Conservation (phyloP, 2,329 filamentous ascomycete species). For the Exophiala sp. region DNA sequence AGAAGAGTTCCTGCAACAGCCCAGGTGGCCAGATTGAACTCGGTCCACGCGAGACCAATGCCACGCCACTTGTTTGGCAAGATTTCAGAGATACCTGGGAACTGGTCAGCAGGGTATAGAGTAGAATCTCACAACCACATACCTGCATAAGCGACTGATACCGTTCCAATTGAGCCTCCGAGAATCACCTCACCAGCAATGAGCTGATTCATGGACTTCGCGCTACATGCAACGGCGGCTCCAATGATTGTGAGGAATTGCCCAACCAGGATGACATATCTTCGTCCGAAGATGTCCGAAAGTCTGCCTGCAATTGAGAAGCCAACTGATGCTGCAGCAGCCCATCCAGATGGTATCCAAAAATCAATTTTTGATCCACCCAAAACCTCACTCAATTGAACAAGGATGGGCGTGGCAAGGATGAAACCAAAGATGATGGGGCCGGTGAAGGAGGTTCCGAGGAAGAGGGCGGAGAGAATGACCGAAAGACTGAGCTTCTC, state of each 20-base stretch:
- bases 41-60: constrained; percentile 20
- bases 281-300: constrained; percentile 20
- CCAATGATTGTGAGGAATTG: constrained; percentile 19
- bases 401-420: constrained; percentile 18
- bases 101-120: neutral
- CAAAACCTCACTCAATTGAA: constrained; percentile 19
- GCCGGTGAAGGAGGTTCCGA: constrained; percentile 20
- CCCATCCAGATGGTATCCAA: constrained; percentile 22
- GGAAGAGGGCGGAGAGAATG: constrained; percentile 20
- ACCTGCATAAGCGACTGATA: constrained; percentile 20
- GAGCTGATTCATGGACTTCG: constrained; percentile 20
- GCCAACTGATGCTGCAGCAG: constrained; percentile 16
- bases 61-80: constrained; percentile 22
- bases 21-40: constrained; percentile 21
- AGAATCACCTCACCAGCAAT: constrained; percentile 22
- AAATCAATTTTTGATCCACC: constrained; percentile 19
- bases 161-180: constrained; percentile 18
- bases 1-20: constrained; percentile 20
- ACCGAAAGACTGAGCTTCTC: constrained; percentile 20
- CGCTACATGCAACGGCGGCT: constrained; percentile 18
- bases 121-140: neutral
- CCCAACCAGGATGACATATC: constrained; percentile 22
- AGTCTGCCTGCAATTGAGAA: constrained; percentile 20
- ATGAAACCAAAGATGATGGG: constrained; percentile 23
- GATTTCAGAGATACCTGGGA: constrained; percentile 19